A percentile compares a stretch with the other conserved stretches of the same genome.
phyloP scores from a whole-genome alignment of 106 monocot genomes.

The Acorus calamus region DNA sequence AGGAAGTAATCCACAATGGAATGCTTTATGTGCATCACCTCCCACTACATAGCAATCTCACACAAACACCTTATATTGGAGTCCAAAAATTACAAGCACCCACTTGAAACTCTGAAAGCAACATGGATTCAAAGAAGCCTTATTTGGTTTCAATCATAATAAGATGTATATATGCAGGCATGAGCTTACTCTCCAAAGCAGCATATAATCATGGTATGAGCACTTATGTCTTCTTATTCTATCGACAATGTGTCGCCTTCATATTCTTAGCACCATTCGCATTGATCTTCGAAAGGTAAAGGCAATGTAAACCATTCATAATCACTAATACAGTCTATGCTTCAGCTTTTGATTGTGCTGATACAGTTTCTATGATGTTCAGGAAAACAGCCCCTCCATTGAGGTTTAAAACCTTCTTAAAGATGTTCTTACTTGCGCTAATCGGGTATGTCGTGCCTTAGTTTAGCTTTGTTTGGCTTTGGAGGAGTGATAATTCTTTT shows the following conservation, averaged over 20 bases:
- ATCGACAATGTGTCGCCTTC: neutral
- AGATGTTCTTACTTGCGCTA: constrained; percentile 12
- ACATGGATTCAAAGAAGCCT: constrained; percentile 3
- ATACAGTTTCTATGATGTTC: neutral
- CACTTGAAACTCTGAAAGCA: too few species aligned
- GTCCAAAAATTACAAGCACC: too few species aligned
- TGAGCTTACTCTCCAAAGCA: constrained; percentile 9
- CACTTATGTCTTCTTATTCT: constrained; percentile 10
- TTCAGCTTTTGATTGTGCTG: neutral
- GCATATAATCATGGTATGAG: constrained; percentile 1
- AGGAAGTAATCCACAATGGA: too few species aligned
- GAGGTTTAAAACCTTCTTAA: neutral
- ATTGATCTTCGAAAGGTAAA: neutral
- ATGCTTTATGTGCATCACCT: too few species aligned
- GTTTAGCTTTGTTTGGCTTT: too few species aligned
- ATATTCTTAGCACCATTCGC: constrained; percentile 6
- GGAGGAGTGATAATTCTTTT: too few species aligned
- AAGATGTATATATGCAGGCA: constrained; percentile 8
- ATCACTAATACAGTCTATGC: too few species aligned
- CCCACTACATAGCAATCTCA: too few species aligned
- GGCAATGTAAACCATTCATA: neutral
- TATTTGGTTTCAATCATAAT: constrained; percentile 3
- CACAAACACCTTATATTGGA: too few species aligned
- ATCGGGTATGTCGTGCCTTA: constrained; percentile 2
- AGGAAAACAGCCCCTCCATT: constrained; percentile 13